Percentiles rank a stretch among this genome's conserved stretches.
Evolutionary conservation across 441 rosid genomes (phyloP).

Genomic region (Croton laevigatus): DNA sequence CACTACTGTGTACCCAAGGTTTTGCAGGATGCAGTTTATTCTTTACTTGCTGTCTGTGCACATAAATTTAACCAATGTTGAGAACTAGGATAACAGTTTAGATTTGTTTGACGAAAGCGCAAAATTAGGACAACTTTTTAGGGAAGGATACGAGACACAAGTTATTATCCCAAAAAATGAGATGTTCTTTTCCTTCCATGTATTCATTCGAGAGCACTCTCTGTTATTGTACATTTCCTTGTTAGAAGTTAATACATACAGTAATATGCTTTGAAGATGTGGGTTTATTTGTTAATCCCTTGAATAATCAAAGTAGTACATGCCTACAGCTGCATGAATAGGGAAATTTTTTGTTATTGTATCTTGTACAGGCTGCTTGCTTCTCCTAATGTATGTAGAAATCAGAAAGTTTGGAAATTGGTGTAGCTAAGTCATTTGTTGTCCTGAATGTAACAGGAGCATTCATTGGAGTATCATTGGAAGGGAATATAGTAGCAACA

Average conservation of each 20-base stretch:
- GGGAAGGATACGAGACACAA: background rate
- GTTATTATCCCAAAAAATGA: background rate
- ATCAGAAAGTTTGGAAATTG: background rate
- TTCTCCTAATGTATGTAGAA: background rate
- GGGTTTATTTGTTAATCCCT: background rate
- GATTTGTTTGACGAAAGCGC: background rate
- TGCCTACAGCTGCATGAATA: no score
- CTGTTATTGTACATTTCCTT: background rate
- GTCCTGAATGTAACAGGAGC: constrained; percentile 54
- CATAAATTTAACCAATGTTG: constrained; percentile 1
- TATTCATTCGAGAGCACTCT: background rate
- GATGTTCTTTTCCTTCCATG: background rate
- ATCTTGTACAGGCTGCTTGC: background rate
- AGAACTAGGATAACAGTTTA: no score
- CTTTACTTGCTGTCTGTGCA: background rate
- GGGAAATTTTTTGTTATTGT: no score
- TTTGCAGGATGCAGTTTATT: constrained; percentile 3
- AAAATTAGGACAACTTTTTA: background rate
- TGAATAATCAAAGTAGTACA: no score
- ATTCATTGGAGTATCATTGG: constrained; percentile 89
- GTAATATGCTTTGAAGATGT: background rate
- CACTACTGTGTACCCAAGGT: background rate
- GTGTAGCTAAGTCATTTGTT: constrained; percentile 5
- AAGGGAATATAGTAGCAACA: constrained; percentile 80
- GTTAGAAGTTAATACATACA: background rate